These are phyloP conservation scores for Plasmodium yoelii DNA, from an alignment of 169 alveolate species.

Conservation along the genomic window DNA sequence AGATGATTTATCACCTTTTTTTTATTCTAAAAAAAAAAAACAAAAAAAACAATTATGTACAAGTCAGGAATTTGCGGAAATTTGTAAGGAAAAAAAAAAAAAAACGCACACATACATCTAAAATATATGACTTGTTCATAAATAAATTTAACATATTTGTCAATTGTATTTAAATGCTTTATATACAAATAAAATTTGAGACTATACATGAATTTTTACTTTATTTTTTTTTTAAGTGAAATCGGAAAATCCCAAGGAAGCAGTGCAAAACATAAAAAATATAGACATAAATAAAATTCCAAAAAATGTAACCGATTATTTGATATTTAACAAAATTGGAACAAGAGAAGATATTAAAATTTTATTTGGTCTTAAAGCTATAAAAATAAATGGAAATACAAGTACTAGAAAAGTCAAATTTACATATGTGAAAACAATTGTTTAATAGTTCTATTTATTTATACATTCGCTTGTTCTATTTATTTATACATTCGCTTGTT, in stretches of 20 bases:
- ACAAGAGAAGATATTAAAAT: conserved; percentile 66
- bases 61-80: conserved; percentile 45
- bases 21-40: conserved; percentile 55
- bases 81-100: conserved; percentile 20
- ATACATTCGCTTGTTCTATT: background rate
- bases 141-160: background rate
- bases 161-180: background rate
- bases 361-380: conserved; percentile 74
- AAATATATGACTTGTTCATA: background rate
- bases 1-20: conserved; percentile 70
- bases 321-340: conserved; percentile 64
- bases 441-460: background rate
- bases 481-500: background rate
- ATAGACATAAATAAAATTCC: conserved; percentile 45
- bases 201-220: background rate
- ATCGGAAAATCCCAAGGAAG: conserved; percentile 36
- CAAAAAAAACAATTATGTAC: conserved; percentile 52
- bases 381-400: conserved; percentile 72
- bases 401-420: conserved; percentile 4
- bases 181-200: too few species aligned
- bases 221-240: conserved; percentile 17
- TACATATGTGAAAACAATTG: background rate
- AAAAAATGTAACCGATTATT: conserved; percentile 48
- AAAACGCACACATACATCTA: background rate
- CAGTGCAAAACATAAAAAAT: conserved; percentile 54